phyloP scores from a whole-genome alignment of 768 basidiomycete genomes.

The Phaffia australis region DNA sequence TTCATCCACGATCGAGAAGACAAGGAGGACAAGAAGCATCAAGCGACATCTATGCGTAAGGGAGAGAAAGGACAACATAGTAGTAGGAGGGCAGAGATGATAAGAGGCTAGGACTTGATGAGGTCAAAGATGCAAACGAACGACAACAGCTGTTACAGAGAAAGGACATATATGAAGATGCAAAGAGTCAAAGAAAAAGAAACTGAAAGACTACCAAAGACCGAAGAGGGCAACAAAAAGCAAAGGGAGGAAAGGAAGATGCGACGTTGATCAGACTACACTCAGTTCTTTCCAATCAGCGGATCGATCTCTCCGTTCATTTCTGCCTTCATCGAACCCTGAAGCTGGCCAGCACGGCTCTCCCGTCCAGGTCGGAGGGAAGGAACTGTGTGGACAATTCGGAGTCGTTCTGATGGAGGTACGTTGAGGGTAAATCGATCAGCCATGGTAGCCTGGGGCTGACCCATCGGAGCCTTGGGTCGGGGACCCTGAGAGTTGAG shows the following conservation, averaged over 20 bases:
- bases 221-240: no score
- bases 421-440: conserved; percentile 40
- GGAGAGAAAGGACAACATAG: no score
- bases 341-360: conserved; percentile 16
- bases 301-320: conserved; percentile 30
- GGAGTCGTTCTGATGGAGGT: conserved; percentile 62
- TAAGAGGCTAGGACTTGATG: no score
- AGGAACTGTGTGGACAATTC: conserved; percentile 45
- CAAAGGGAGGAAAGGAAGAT: conserved; percentile 9
- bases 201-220: no score
- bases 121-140: no score
- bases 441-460: conserved; percentile 45
- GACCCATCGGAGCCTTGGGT: conserved; percentile 38
- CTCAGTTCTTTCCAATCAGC: conserved; percentile 19
- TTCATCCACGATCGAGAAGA: no score
- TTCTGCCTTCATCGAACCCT: conserved; percentile 31
- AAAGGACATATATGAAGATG: no score
- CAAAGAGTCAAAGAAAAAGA: no score
- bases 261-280: conserved; percentile 20
- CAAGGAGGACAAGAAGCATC: no score
- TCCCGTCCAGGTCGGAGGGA: conserved; percentile 32
- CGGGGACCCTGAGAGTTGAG: conserved; percentile 32
- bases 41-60: no score
- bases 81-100: no score
- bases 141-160: no score